Conservation (phyloP, 2,329 filamentous ascomycete genomes). For the Beauveria caledonica region DNA sequence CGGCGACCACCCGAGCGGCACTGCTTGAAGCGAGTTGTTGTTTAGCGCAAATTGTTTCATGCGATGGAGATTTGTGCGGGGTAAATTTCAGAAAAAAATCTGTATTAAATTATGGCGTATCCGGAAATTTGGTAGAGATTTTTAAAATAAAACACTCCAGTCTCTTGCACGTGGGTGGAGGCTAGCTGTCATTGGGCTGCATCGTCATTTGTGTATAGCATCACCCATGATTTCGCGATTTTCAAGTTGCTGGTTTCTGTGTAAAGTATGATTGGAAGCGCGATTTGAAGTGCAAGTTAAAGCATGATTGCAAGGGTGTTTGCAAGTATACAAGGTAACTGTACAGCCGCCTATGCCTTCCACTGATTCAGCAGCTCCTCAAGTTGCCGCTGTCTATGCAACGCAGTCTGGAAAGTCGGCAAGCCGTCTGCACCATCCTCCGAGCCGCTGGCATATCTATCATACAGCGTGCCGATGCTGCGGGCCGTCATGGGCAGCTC, state of each 20-base stretch:
- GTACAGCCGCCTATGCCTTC: background rate
- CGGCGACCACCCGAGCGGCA: no score
- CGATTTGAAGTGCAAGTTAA: no score
- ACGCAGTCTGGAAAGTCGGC: conserved; percentile 33
- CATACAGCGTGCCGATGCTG: conserved; percentile 48
- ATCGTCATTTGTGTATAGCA: background rate
- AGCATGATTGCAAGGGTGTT: conserved; percentile 10
- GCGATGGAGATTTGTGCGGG: no score
- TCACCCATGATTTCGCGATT: conserved; percentile 11
- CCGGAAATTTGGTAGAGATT: no score
- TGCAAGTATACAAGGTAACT: no score
- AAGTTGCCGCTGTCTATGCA: conserved; percentile 39
- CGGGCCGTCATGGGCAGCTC: conserved; percentile 29
- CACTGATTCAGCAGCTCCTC: conserved; percentile 22
- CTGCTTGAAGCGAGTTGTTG: no score
- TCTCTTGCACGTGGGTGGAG: no score
- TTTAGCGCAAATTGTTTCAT: no score
- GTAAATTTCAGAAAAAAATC: no score
- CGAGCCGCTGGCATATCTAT: conserved; percentile 37
- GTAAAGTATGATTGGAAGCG: conserved; percentile 22
- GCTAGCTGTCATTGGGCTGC: no score
- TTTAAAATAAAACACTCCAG: no score
- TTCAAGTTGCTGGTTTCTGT: conserved; percentile 40
- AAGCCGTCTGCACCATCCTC: conserved; percentile 13
- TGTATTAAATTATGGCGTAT: no score